phyloP scores from a whole-genome alignment of 2,329 filamentous ascomycete genomes.

The Aquanectria penicillioides region DNA sequence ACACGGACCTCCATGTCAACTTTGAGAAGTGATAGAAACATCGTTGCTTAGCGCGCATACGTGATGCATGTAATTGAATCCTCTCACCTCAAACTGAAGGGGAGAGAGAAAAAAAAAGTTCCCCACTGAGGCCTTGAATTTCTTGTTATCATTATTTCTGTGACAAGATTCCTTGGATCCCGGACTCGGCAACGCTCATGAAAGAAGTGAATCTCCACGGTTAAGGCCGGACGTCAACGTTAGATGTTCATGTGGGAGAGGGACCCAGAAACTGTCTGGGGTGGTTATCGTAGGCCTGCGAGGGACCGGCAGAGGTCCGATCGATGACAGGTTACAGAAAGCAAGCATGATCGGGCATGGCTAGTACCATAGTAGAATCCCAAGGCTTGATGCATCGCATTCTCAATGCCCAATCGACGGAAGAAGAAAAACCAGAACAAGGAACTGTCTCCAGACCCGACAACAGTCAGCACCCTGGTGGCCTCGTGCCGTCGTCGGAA shows the following conservation, averaged over 20 bases:
- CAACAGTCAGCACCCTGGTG: constrained; percentile 28
- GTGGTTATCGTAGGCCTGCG: constrained; percentile 10
- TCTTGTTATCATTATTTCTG: constrained; percentile 7
- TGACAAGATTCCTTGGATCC: constrained; percentile 1
- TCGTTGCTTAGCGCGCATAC: constrained; percentile 2
- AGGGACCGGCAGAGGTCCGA: constrained; percentile 14
- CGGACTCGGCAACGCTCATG: not conserved
- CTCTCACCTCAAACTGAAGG: constrained; percentile 14
- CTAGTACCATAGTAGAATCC: not conserved
- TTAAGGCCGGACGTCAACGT: constrained; percentile 7
- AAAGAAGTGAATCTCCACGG: not conserved
- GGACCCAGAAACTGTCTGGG: constrained; percentile 7
- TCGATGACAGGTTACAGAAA: constrained; percentile 12
- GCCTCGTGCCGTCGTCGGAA: constrained; percentile 25
- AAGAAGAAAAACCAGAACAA: constrained; percentile 25
- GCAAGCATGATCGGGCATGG: constrained; percentile 12
- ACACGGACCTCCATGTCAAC: not conserved
- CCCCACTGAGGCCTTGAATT: constrained; percentile 20
- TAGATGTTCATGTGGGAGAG: constrained; percentile 15
- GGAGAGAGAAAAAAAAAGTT: too few relatives aligned
- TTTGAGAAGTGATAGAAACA: constrained; percentile 14
- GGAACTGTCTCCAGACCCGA: constrained; percentile 29
- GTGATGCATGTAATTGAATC: constrained; percentile 17
- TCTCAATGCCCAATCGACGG: constrained; percentile 14
- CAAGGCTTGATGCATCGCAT: constrained; percentile 17